These are phyloP conservation scores for Apiotrichum laibachii DNA, from an alignment of 1,284 basidiomycete species.

Conservation along the genomic window DNA sequence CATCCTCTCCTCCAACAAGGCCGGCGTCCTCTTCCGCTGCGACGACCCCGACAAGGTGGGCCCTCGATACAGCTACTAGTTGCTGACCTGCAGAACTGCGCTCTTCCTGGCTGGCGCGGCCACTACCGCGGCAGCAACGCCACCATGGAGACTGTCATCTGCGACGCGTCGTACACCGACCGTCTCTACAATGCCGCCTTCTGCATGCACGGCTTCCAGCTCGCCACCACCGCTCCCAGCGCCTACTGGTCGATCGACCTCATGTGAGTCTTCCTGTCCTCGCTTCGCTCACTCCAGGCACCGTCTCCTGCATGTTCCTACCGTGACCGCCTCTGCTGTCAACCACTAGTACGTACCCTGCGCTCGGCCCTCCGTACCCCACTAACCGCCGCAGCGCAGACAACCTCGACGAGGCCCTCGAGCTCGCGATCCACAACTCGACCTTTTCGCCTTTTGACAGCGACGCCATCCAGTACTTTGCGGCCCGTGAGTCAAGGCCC, in stretches of 20 bases:
- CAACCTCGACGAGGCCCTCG: conserved; percentile 38
- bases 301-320: conserved; percentile 50
- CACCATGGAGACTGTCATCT: conserved; percentile 52
- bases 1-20: conserved; percentile 43
- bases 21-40: conserved; percentile 47
- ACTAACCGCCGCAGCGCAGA: conserved; percentile 31
- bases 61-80: not conserved
- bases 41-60: conserved; percentile 51
- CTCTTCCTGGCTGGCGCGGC: conserved; percentile 46
- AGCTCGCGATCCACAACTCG: conserved; percentile 47
- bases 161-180: conserved; percentile 40
- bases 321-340: conserved; percentile 40
- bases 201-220: conserved; percentile 46
- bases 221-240: conserved; percentile 36
- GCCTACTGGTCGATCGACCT: conserved; percentile 51
- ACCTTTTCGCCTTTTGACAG: conserved; percentile 46
- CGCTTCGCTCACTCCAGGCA: conserved; percentile 30
- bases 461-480: conserved; percentile 51
- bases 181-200: conserved; percentile 36
- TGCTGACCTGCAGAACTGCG: conserved; percentile 29
- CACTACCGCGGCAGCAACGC: conserved; percentile 54
- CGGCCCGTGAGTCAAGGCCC: conserved; percentile 28
- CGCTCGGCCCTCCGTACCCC: no score
- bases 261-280: conserved; percentile 27
- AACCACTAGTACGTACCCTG: conserved; percentile 33